A percentile compares a stretch with the other conserved stretches of the same genome.
Conservation (phyloP, 1,284 basidiomycete genomes). For the Cryptococcus jaspeensis region DNA sequence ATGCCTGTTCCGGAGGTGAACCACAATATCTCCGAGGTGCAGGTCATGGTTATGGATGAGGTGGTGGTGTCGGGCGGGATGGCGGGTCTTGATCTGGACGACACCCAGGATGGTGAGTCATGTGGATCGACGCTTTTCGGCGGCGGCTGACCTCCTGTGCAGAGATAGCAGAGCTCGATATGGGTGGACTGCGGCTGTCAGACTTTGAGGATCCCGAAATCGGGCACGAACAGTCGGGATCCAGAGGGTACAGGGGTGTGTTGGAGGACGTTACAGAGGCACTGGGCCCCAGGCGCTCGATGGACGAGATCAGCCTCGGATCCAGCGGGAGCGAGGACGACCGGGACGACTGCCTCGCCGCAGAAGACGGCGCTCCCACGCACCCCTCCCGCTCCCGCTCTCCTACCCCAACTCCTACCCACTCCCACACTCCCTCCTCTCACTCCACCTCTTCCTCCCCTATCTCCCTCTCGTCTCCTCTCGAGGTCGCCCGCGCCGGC, state of each 20-base stretch:
- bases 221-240: constrained; percentile 1
- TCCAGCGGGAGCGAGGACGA: not conserved
- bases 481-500: constrained; percentile 34
- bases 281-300: no score
- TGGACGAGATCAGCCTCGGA: not conserved
- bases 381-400: no score
- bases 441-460: constrained; percentile 6
- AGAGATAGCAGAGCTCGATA: constrained; percentile 26
- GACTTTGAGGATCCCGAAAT: constrained; percentile 43
- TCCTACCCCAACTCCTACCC: no score
- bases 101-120: constrained; percentile 17
- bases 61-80: not conserved
- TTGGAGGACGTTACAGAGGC: no score
- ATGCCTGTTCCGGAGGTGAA: constrained; percentile 10
- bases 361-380: no score
- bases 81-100: not conserved
- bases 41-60: not conserved
- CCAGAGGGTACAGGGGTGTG: not conserved
- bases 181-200: constrained; percentile 36
- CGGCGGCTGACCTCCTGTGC: not conserved
- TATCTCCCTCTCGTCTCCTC: constrained; percentile 30
- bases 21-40: not conserved
- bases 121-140: not conserved
- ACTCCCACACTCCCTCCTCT: no score
- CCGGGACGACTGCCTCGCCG: not conserved